Evolutionary conservation across 2,329 filamentous ascomycete species (phyloP).

Genomic region (Balansia obtecta): DNA sequence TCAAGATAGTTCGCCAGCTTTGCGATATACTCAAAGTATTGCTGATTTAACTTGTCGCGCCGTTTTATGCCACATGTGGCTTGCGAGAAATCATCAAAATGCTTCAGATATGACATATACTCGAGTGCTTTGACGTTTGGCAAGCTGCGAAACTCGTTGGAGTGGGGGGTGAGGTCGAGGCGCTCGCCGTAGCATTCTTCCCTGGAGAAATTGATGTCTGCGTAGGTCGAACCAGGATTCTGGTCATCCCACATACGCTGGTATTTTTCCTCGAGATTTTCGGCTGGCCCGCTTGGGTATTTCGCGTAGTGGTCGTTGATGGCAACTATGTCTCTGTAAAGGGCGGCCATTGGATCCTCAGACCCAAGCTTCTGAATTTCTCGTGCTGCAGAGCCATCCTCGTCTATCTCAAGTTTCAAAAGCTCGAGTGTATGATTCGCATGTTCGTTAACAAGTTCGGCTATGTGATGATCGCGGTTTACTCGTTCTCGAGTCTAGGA

Average conservation of each 20-base stretch:
- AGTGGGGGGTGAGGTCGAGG: slow-evolving; percentile 72
- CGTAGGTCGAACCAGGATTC: slow-evolving; percentile 55
- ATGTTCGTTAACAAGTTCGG: slow-evolving; percentile 76
- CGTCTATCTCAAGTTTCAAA: slow-evolving; percentile 74
- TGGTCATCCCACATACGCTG: slow-evolving; percentile 53
- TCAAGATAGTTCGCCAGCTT: slow-evolving; percentile 75
- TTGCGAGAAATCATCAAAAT: slow-evolving; percentile 75
- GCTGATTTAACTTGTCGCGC: slow-evolving; percentile 77
- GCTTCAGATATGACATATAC: slow-evolving; percentile 86
- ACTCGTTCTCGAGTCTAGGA: slow-evolving; percentile 73
- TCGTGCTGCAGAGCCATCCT: slow-evolving; percentile 54
- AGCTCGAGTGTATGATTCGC: slow-evolving; percentile 74
- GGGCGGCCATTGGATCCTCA: slow-evolving; percentile 80
- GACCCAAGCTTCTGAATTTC: slow-evolving; percentile 77
- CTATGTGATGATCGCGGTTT: slow-evolving; percentile 83
- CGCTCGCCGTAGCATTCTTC: slow-evolving; percentile 91
- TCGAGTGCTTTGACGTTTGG: slow-evolving; percentile 72
- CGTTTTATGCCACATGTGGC: slow-evolving; percentile 65
- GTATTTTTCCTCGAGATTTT: slow-evolving; percentile 90
- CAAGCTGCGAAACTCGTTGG: slow-evolving; percentile 85
- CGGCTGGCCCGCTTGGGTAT: slow-evolving; percentile 88
- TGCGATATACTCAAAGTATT: slow-evolving; percentile 83
- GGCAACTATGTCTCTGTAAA: slow-evolving; percentile 71
- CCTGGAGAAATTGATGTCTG: slow-evolving; percentile 88
- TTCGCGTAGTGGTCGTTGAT: slow-evolving; percentile 81